Base-by-base conservation (phyloP, 202 grass and related monocot genomes). In the Dendrocalamus latiflorus region DNA sequence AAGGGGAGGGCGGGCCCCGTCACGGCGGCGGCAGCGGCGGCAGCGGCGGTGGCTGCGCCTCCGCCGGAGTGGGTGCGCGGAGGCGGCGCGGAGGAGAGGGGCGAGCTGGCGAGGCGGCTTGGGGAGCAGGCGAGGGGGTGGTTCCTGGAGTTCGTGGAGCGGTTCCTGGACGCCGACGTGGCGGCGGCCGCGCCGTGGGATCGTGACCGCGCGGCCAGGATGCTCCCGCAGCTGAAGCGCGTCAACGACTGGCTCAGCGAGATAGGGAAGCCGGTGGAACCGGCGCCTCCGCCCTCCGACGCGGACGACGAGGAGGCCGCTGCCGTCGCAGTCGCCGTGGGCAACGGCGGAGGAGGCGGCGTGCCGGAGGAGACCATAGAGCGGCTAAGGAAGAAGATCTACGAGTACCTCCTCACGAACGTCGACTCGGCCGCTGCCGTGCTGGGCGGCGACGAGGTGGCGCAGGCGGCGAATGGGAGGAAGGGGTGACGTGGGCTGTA, bases 141-240 rank as follows among this genome's bases (percentile, higher is more conserved):
- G 95, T 98, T 98, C 92, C 81, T 98, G 82, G 85, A 76, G 77
- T 98, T 98, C 84, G 88, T 91, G 49, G 95, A 98, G 85, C 85
- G 89, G 74, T 95, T 98, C 82, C 84, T 98, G 16, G 93, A 98
- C 56, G 87, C 92, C 16, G 93, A 98, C 76, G 84, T 87, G n/a
- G 78, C 81, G 7, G 83, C 88, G 7, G 86, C 84, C 21, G 93
- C 67, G 59, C 87, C 89, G 28, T 88, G 85, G 72, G 91, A 98
- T 71, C 84, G 83, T 36, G 93, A 95, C 73, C 87, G 85, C 38
- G 93, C 88, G 1, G 95, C 92, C 43, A 77, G 78, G 75, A 95
- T 98, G 90, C 93, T 98, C 18, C 89, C 93, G 48, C 95, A 93
- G 80, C 87, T 98, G 68, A 98, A 98, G 91, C 80, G 83, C 70